Evolutionary conservation across 1,284 basidiomycete species (phyloP).

Genomic region (Microbotryomycetes sp.): DNA sequence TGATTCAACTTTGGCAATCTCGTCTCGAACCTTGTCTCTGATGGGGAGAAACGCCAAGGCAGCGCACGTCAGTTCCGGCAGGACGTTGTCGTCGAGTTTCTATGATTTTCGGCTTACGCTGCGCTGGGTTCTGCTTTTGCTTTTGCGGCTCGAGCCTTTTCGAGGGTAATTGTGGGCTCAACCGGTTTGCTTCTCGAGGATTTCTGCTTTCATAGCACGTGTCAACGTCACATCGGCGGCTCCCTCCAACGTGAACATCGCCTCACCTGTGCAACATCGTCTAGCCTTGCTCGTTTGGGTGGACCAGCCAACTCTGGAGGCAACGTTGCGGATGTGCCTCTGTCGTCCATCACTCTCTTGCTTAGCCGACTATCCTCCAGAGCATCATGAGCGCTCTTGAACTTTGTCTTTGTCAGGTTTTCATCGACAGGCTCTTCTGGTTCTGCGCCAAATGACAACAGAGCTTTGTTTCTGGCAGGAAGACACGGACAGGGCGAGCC

Average conservation of each 20-base stretch:
- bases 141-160: slow-evolving; percentile 62
- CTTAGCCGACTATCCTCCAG: slow-evolving; percentile 29
- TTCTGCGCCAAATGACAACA: slow-evolving; percentile 80
- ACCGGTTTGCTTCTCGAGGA: too few species aligned
- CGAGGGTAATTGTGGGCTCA: slow-evolving; percentile 37
- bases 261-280: background rate
- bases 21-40: slow-evolving; percentile 61
- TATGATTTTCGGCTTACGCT: slow-evolving; percentile 37
- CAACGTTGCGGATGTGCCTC: slow-evolving; percentile 28
- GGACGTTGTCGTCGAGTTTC: too few species aligned
- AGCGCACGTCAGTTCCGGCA: slow-evolving; percentile 2
- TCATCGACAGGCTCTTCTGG: slow-evolving; percentile 54
- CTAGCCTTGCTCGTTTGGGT: background rate
- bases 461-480: slow-evolving; percentile 63
- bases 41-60: background rate
- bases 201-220: too few species aligned
- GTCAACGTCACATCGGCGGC: too few species aligned
- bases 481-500: background rate
- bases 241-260: too few species aligned
- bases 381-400: slow-evolving; percentile 48
- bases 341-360: slow-evolving; percentile 30
- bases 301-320: slow-evolving; percentile 22
- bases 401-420: slow-evolving; percentile 64
- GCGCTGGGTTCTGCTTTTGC: slow-evolving; percentile 49
- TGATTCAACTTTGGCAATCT: slow-evolving; percentile 81